Evolutionary conservation across 441 rosid species (phyloP), one percentile per base, ranked within the genome.

Genomic region (Eutrema salsugineum): DNA sequence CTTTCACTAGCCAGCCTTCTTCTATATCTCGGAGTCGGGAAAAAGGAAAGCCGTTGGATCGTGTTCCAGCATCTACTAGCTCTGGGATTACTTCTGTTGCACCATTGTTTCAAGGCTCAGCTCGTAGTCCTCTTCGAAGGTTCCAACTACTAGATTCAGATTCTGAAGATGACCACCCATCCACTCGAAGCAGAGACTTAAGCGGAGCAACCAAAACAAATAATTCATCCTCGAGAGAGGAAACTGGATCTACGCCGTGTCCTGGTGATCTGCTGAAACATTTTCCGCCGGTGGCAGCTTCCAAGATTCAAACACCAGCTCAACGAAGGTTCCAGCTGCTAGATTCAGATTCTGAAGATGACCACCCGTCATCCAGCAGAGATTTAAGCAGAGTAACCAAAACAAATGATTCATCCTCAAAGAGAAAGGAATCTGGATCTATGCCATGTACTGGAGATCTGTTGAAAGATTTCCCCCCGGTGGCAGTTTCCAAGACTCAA

Each of bases 131-230:
- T 75, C 90, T 90, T 50, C 82, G 97, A 76, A 94, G 73, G 81
- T 94, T 94, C 77, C 93, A 84, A 79, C 81, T 92, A 46, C 77
- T 90, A 53, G 94, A 92, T 79, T 86, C 91, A 22, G 91, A 88
- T 78, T 87, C 91, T 12, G 95, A 88, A 48, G 85, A 83, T 66
- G 73, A 77, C 39, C 69, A 42, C 22, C 82, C 87, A 67, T 73
- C 78, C 36, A 66, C 32, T 3, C 40, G 40, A 17, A 42, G 73
- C 30, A 63, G 66, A 50, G 76, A 66, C 73, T 72, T 50, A n/a
- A 36, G 54, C 49, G 63, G 76, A 71, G 83, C 56, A 55, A 71
- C 82, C 66, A 62, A 35, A 42, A 68, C 33, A 55, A 57, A 33
- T 14, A 70, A 79, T 67, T 63, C 73, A 43, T 61, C 60, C 8